Base-by-base conservation (phyloP, 257 asterid species). In the Capsicum chinense region DNA sequence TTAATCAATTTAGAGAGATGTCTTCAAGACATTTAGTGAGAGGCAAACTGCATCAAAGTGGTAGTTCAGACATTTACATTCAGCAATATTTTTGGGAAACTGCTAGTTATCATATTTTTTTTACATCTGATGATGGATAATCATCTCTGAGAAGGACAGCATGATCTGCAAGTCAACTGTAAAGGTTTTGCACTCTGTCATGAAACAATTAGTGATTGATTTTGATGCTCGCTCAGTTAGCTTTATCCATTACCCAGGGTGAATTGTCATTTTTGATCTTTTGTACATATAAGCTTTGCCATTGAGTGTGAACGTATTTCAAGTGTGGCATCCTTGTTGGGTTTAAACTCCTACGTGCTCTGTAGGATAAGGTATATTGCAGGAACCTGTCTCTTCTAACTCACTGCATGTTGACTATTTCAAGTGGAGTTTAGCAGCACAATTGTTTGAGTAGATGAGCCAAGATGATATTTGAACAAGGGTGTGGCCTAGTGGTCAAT, bases 391-490 rank as follows among this genome's bases (percentile, higher is more conserved):
- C 42, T 48, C 60, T 74, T 74, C 80, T 74, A 42, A 19, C 60
- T 74, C 9, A 0, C 60, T 50, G 13, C 59, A 50, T 50, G 6
- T 19, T 73, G 60, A 73, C 80, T 48, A 74, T 74, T 11, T 48
- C 80, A 48, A 19, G 80, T 74, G 60, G 60, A 19, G 60, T 48
- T 74, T 74, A 19, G 80, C 19, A 7, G 7, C 50, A 48, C 42
- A 74, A 17, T 56, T 74, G 39, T 71, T 71, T 48, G 80, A 74
- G n/a, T 19, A 50, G 60, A 74, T 73, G 80, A 73, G 59, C 59
- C n/a, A 73, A n/a, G 59, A 73, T 74, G 44, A 19, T 42, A 47
- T 71, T 71, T 71, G 58, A n/a, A n/a, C 44, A 48, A 19, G 16
- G 33, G 33, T 26, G 33, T 26, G 33, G 33, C 33, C 33, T 26